phyloP scores from a whole-genome alignment of 2,329 filamentous ascomycete species.

The Diaporthe nobilis region DNA sequence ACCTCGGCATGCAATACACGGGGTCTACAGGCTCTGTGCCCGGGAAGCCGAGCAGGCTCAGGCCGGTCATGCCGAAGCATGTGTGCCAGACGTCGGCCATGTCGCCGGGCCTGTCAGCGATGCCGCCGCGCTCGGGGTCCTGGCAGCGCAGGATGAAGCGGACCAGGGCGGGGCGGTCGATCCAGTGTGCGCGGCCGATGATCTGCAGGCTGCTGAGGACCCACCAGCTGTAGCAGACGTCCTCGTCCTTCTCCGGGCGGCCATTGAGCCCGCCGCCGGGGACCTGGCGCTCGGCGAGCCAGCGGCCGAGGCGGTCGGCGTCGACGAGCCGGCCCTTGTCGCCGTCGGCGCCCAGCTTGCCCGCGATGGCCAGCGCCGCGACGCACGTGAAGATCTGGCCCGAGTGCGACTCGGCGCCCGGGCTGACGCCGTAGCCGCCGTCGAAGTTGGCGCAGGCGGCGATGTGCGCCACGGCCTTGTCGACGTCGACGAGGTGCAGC shows the following conservation, averaged over 20 bases:
- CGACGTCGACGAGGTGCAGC: conserved; percentile 80
- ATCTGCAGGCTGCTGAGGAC: conserved; percentile 93
- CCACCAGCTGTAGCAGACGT: conserved; percentile 99
- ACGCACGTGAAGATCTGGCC: conserved; percentile 97
- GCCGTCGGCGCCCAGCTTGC: conserved; percentile 79
- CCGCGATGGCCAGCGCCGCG: conserved; percentile 86
- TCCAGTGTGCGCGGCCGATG: conserved; percentile 91
- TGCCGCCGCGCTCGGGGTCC: conserved; percentile 85
- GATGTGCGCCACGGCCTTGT: conserved; percentile 84
- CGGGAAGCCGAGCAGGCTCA: conserved; percentile 85
- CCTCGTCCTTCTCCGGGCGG: conserved; percentile 93
- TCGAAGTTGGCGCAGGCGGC: conserved; percentile 92
- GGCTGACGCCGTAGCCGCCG: conserved; percentile 90
- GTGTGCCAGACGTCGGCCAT: conserved; percentile 99
- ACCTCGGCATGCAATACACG: conserved; percentile 86
- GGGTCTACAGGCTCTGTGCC: conserved; percentile 87
- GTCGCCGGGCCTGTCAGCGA: conserved; percentile 91
- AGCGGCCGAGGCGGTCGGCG: conserved; percentile 84
- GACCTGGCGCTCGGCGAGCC: conserved; percentile 94
- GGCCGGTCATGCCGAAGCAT: conserved; percentile 86
- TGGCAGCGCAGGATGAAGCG: conserved; percentile 90
- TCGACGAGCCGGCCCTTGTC: conserved; percentile 71
- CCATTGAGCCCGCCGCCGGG: conserved; percentile 92
- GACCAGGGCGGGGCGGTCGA: conserved; percentile 84
- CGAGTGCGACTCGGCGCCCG: conserved; percentile 93